Evolutionary conservation across 1,139 yeast species (phyloP).

Genomic region (Arxiozyma bovina): DNA sequence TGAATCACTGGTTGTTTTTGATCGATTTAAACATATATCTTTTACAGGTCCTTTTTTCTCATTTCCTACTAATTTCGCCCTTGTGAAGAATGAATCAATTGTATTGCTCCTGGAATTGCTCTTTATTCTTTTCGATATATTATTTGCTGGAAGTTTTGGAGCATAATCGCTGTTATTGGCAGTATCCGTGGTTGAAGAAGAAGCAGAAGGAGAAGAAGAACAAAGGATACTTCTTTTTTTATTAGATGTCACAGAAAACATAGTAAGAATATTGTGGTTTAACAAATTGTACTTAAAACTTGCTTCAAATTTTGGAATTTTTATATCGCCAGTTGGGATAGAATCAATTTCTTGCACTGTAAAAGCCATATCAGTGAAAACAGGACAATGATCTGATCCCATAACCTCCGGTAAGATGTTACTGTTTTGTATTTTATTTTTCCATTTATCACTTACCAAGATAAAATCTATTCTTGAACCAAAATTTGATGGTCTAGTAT

Average conservation of each 20-base stretch:
- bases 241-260: conserved; percentile 34
- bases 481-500: conserved; percentile 71
- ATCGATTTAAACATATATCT: not conserved
- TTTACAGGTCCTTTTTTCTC: not conserved
- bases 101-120: conserved; percentile 3
- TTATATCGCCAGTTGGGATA: not conserved
- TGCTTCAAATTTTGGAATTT: conserved; percentile 47
- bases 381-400: conserved; percentile 96
- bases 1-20: not conserved
- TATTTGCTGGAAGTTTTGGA: not conserved
- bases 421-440: conserved; percentile 36
- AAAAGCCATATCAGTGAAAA: conserved; percentile 55
- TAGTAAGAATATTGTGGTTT: conserved; percentile 44
- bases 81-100: conserved; percentile 13
- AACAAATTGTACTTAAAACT: conserved; percentile 43
- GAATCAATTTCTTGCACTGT: not conserved
- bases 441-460: conserved; percentile 38
- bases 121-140: not conserved
- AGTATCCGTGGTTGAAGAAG: conserved; percentile 37
- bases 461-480: conserved; percentile 87
- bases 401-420: conserved; percentile 59
- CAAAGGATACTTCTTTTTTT: not conserved
- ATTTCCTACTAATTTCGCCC: not conserved
- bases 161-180: not conserved
- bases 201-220: conserved; percentile 24